A percentile compares a stretch with the other conserved stretches of the same genome.
Evolutionary conservation across 2,329 filamentous ascomycete species (phyloP).

Genomic region (Magnaporthiopsis incrustans): DNA sequence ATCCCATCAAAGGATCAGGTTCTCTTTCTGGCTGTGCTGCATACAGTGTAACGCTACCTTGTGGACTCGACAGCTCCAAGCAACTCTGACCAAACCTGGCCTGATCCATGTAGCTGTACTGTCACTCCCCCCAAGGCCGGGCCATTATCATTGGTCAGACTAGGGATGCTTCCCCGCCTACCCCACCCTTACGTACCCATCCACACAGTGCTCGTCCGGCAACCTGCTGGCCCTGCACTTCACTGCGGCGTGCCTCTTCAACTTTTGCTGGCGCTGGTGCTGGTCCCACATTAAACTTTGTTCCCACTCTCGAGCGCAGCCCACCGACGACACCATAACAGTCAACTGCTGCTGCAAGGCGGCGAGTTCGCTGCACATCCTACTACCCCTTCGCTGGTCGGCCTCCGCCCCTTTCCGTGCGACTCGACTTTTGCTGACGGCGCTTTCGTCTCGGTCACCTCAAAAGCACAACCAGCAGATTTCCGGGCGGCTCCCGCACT

Average conservation of each 20-base stretch:
- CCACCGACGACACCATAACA: constrained; percentile 1
- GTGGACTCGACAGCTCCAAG: not conserved
- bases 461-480: not conserved
- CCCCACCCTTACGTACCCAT: not conserved
- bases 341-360: not conserved
- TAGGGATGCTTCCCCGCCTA: not conserved
- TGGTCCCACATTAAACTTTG: constrained; percentile 10
- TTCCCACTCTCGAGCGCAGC: not conserved
- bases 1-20: not conserved
- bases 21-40: not conserved
- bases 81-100: not conserved
- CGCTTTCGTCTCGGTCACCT: not conserved
- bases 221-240: not conserved
- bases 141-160: not conserved
- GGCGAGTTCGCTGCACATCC: not conserved
- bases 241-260: not conserved
- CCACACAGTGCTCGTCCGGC: not conserved
- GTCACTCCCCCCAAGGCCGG: too few species aligned
- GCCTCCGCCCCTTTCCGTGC: not conserved
- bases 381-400: not conserved
- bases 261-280: not conserved
- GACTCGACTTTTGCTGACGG: not conserved
- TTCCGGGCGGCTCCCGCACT: not conserved
- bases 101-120: constrained; percentile 2
- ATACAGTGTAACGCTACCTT: not conserved